Conservation (phyloP, 2,329 filamentous ascomycete genomes). For the Penicillium sp. region DNA sequence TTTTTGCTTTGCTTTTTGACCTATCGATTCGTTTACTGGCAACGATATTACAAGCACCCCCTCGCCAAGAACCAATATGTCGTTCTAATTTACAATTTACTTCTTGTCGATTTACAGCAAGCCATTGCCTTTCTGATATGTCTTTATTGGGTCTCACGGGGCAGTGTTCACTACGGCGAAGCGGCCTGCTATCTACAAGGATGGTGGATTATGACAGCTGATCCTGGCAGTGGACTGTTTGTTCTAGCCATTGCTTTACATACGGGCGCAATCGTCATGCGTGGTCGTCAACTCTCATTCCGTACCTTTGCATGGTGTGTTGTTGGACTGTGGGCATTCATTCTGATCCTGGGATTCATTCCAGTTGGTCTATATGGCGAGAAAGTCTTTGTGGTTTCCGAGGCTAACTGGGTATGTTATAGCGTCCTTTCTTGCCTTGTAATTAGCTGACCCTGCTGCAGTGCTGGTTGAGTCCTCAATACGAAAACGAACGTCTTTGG, state of each 20-base stretch:
- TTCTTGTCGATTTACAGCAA: constrained; percentile 54
- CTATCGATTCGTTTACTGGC: constrained; percentile 53
- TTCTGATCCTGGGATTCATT: constrained; percentile 50
- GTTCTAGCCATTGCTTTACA: constrained; percentile 57
- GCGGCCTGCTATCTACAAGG: constrained; percentile 53
- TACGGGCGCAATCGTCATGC: constrained; percentile 51
- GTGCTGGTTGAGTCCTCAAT: constrained; percentile 54
- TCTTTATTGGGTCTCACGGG: constrained; percentile 47
- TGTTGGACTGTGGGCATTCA: constrained; percentile 48
- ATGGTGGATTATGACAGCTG: constrained; percentile 55
- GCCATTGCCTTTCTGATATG: constrained; percentile 49
- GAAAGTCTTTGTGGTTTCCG: constrained; percentile 50
- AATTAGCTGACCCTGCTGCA: constrained; percentile 20
- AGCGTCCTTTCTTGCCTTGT: neutral
- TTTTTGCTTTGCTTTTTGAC: constrained; percentile 48
- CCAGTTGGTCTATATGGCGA: constrained; percentile 46
- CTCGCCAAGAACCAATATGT: constrained; percentile 56
- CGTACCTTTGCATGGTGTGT: constrained; percentile 47
- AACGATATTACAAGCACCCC: constrained; percentile 49
- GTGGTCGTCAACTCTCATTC: constrained; percentile 50
- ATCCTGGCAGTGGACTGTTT: constrained; percentile 54
- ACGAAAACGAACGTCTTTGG: constrained; percentile 51
- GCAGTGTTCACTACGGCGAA: constrained; percentile 47
- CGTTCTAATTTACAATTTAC: constrained; percentile 54
- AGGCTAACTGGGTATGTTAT: constrained; percentile 49